phyloP scores from a whole-genome alignment of 306 rosid species.

The Gastrolobium villosum region DNA sequence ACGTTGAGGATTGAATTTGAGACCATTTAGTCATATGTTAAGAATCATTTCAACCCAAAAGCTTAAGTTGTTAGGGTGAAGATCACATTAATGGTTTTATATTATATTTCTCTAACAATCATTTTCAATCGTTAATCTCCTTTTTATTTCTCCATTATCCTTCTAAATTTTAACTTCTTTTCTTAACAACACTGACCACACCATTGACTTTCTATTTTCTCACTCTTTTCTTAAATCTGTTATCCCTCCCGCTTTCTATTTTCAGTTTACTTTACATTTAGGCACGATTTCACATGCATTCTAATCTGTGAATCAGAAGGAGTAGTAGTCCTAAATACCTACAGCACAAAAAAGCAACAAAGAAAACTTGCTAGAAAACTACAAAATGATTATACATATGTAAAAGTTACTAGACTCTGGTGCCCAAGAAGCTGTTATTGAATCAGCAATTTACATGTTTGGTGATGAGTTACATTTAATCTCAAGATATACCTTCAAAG shows the following conservation, averaged over 20 bases:
- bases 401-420: constrained; percentile 26
- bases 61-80: too few relatives aligned
- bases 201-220: constrained; percentile 13
- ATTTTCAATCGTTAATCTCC: neutral
- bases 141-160: neutral
- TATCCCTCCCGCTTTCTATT: neutral
- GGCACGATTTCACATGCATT: constrained; percentile 7
- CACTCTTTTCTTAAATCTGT: constrained; percentile 12
- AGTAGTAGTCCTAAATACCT: constrained; percentile 27
- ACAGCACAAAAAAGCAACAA: neutral
- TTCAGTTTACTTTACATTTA: neutral
- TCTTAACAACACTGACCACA: neutral
- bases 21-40: too few relatives aligned
- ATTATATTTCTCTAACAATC: too few relatives aligned
- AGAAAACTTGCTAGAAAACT: neutral
- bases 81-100: too few relatives aligned
- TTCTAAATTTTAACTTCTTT: neutral
- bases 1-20: too few relatives aligned
- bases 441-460: constrained; percentile 32
- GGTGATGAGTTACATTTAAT: constrained; percentile 21
- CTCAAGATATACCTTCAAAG: constrained; percentile 29
- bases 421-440: constrained; percentile 13
- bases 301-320: constrained; percentile 15
- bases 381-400: constrained; percentile 19
- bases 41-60: too few relatives aligned